These are phyloP conservation scores for Coemansia umbellata DNA, from an alignment of 192 early-diverging fungal genomes.

Conservation along the genomic window DNA sequence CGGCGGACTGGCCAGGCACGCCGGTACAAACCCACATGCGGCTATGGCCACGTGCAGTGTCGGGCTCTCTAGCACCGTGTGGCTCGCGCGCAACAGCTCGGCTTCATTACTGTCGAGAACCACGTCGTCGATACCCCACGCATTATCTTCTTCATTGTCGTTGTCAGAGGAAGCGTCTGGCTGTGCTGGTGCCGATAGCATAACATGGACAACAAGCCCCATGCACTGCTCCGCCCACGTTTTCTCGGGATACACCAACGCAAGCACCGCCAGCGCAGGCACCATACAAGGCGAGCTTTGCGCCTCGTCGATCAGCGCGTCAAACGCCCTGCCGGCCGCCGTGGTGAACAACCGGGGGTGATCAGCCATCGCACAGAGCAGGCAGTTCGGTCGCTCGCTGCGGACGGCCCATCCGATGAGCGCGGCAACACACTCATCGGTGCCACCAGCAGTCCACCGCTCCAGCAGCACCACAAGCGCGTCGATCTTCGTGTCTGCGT, in stretches of 20 bases:
- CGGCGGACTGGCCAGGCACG: constrained; percentile 11
- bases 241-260: constrained; percentile 17
- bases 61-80: constrained; percentile 9
- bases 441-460: constrained; percentile 4
- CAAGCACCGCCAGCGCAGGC: constrained; percentile 14
- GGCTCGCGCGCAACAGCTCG: constrained; percentile 7
- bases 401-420: constrained; percentile 18
- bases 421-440: constrained; percentile 4
- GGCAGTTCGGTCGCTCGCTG: not conserved
- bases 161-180: not conserved
- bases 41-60: constrained; percentile 19
- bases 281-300: constrained; percentile 5
- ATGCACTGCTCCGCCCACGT: constrained; percentile 32
- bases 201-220: constrained; percentile 14
- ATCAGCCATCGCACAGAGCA: constrained; percentile 2
- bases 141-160: constrained; percentile 7
- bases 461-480: constrained; percentile 13
- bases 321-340: constrained; percentile 6
- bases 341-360: constrained; percentile 1
- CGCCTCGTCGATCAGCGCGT: not conserved
- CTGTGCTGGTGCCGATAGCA: not conserved
- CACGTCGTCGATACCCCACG: constrained; percentile 35
- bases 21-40: constrained; percentile 15
- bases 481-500: not conserved
- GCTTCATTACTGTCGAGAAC: constrained; percentile 7